Evolutionary conservation across 305 asterid species (phyloP), one percentile per base, ranked within the genome.

Genomic region (Plantago coronopus): DNA sequence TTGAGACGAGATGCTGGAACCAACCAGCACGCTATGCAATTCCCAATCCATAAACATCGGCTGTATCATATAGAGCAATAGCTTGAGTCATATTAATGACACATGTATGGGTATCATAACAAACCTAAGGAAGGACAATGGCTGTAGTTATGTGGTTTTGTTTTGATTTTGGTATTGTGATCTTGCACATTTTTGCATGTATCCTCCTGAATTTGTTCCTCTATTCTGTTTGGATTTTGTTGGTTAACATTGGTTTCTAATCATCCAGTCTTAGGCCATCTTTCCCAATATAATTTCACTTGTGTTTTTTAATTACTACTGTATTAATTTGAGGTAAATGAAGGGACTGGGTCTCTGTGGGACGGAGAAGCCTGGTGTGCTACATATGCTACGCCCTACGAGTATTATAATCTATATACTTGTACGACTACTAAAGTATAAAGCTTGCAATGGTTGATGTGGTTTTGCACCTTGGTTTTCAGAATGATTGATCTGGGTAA

Each of bases 21-120:
- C 51, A 62, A 25, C 68, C 72, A 47, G 53, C 56, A 74, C 69
- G 63, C 78, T 73, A 67, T 71, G 76, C 79, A 59, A 65, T 72
- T 63, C 50, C 34, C n/a, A n/a, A 31, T 68, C 48, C 17, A 54
- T 69, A 5, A 48, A 57, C 72, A 46, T 62, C 50, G 68, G 69
- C 60, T 69, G 67, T 71, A 49, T 47, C 68, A 50, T 66, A 58
- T 50, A 63, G 69, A 65, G 40, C 62, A 4, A 49, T 54, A 34
- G 44, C 40, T 48, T 63, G 69, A 50, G 61, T 58, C 40, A 40
- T 25, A 42, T 40, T 37, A 14, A 46, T 66, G 56, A 69, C 61
- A 54, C 54, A 59, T 59, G 60, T 61, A 63, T 31, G 29, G n/a
- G n/a, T n/a, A n/a, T n/a, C n/a, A n/a, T 20, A 57, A 45, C 31